These are phyloP conservation scores for Porogramme epimiltina DNA, from an alignment of 1,284 basidiomycete species.

Conservation along the genomic window DNA sequence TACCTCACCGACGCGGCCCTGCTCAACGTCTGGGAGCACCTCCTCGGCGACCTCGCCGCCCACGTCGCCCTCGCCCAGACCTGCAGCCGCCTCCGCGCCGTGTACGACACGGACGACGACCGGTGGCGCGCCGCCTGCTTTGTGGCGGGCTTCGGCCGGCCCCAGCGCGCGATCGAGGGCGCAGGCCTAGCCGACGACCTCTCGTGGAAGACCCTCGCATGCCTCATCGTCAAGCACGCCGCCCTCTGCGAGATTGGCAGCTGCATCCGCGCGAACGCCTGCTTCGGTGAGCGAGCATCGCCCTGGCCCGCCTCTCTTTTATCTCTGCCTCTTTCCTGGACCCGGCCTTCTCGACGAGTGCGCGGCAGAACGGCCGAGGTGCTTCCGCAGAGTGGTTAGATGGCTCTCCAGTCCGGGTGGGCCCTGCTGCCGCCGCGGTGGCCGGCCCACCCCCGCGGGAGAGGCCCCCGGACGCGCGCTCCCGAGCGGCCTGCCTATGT, in stretches of 20 bases:
- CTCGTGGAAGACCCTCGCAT: constrained; percentile 29
- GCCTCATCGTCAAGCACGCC: constrained; percentile 27
- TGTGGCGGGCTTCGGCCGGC: constrained; percentile 33
- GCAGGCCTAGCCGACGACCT: constrained; percentile 4
- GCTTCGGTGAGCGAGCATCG: constrained; percentile 28
- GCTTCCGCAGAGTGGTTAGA: neutral
- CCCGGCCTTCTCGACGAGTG: neutral
- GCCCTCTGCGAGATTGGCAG: constrained; percentile 32
- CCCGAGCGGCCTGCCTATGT: too few relatives aligned
- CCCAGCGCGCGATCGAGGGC: constrained; percentile 19
- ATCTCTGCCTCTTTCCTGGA: neutral
- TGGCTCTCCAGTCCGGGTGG: too few relatives aligned
- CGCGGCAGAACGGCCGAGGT: neutral
- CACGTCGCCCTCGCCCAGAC: constrained; percentile 34
- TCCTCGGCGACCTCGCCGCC: constrained; percentile 27
- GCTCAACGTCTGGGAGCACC: constrained; percentile 26
- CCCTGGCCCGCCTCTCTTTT: neutral
- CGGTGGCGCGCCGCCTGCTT: constrained; percentile 34
- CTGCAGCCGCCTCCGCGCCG: constrained; percentile 24
- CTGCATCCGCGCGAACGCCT: constrained; percentile 32
- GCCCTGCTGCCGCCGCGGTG: neutral
- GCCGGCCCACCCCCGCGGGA: neutral
- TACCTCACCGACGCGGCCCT: constrained; percentile 26
- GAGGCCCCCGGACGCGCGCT: too few relatives aligned
- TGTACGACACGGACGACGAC: constrained; percentile 28